A percentile compares a stretch with the other conserved stretches of the same genome.
phyloP scores from a whole-genome alignment of 179 eudicot species.

The Sideroxylon spinosum region DNA sequence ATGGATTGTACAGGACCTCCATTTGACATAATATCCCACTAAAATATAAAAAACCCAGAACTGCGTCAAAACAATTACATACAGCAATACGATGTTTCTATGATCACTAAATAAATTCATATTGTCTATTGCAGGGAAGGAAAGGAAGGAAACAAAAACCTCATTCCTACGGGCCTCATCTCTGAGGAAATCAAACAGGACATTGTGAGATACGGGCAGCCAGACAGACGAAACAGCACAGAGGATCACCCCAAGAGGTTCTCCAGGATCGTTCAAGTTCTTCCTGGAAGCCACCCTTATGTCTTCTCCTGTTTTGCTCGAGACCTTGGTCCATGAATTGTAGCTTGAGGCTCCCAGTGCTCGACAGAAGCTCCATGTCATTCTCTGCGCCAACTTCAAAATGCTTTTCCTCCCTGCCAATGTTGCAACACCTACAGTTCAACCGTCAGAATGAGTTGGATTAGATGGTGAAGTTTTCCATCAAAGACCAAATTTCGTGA shows the following conservation, averaged over 20 bases:
- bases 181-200: conserved; percentile 75
- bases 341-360: conserved; percentile 81
- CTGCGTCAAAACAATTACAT: background rate
- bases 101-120: background rate
- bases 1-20: conserved; percentile 60
- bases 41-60: conserved; percentile 19
- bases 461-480: too few species aligned
- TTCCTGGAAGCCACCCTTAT: conserved; percentile 75
- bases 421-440: conserved; percentile 53
- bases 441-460: background rate
- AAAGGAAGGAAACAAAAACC: conserved; percentile 35
- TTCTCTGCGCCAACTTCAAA: conserved; percentile 81
- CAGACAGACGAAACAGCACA: conserved; percentile 82
- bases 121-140: background rate
- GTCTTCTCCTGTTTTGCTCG: conserved; percentile 62
- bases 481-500: too few species aligned
- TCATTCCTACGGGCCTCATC: conserved; percentile 79
- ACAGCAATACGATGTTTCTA: background rate
- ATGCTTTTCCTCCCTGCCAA: conserved; percentile 76
- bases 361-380: conserved; percentile 76
- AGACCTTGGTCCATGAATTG: too few species aligned
- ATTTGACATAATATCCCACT: conserved; percentile 85
- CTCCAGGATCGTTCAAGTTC: conserved; percentile 84
- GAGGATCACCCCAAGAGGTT: conserved; percentile 79
- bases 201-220: conserved; percentile 71